A percentile compares a stretch with the other conserved stretches of the same genome.
phyloP scores from a whole-genome alignment of 441 rosid genomes.

The Gossypium davidsonii region DNA sequence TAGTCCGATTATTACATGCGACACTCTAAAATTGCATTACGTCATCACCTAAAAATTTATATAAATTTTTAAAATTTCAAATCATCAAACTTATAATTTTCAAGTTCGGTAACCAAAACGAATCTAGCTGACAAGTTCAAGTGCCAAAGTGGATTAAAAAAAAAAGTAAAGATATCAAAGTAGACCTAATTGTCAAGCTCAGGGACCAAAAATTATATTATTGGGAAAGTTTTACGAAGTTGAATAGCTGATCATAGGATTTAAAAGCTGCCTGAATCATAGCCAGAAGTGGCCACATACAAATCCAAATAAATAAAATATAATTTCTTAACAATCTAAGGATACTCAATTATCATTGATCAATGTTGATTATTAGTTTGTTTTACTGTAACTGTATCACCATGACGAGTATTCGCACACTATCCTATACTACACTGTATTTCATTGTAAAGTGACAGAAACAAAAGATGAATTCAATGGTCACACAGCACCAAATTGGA shows the following conservation, averaged over 20 bases:
- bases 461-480: background rate
- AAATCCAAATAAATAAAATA: constrained; percentile 22
- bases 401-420: background rate
- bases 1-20: too few species aligned
- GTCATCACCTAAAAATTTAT: too few species aligned
- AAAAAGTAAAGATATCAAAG: constrained; percentile 21
- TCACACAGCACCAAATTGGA: constrained; percentile 44
- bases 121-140: background rate
- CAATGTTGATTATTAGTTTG: background rate
- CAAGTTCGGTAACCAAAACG: too few species aligned
- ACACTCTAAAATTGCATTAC: too few species aligned
- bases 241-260: constrained; percentile 35
- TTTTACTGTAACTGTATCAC: background rate
- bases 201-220: too few species aligned
- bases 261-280: constrained; percentile 59
- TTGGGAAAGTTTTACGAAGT: constrained; percentile 45
- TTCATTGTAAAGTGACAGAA: background rate
- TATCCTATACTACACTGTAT: background rate
- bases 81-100: too few species aligned
- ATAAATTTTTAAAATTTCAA: too few species aligned
- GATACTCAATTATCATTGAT: background rate
- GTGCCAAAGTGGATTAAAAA: constrained; percentile 52
- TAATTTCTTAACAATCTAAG: background rate
- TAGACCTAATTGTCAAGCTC: too few species aligned
- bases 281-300: constrained; percentile 56